A percentile compares a stretch with the other conserved stretches of the same genome.
These are phyloP conservation scores for Tirmania nivea DNA, from an alignment of 495 filamentous ascomycete genomes.

Conservation along the genomic window DNA sequence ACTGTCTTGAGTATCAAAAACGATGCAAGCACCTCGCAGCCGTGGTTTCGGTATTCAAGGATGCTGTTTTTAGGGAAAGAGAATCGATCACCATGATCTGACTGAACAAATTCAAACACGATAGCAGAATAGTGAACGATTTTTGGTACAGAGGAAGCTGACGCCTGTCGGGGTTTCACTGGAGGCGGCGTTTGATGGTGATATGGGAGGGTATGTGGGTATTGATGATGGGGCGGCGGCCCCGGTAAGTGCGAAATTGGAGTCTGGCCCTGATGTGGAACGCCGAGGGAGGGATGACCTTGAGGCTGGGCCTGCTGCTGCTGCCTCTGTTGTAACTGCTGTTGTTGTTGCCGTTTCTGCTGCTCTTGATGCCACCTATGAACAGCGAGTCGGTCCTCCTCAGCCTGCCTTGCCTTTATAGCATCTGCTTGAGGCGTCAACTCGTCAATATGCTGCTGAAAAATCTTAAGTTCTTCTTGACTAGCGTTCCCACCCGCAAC, in stretches of 20 bases:
- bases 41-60: constrained; percentile 43
- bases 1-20: constrained; percentile 29
- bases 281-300: background rate
- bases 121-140: constrained; percentile 28
- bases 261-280: background rate
- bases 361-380: constrained; percentile 1
- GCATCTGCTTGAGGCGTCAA: constrained; percentile 28
- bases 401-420: background rate
- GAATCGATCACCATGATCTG: constrained; percentile 48
- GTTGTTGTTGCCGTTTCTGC: constrained; percentile 5
- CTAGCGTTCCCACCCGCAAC: constrained; percentile 75
- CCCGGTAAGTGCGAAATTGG: background rate
- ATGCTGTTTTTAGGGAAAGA: constrained; percentile 73
- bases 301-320: constrained; percentile 7
- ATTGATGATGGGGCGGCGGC: background rate
- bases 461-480: constrained; percentile 57
- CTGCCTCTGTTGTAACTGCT: constrained; percentile 2
- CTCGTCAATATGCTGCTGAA: constrained; percentile 83
- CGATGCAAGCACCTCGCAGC: constrained; percentile 38
- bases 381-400: background rate
- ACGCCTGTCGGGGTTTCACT: constrained; percentile 1
- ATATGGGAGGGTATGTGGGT: background rate
- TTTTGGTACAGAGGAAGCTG: constrained; percentile 2
- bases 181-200: background rate
- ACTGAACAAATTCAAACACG: constrained; percentile 59